Base-by-base conservation (phyloP, 78 protist genomes). In the Parvularia atlantis region DNA sequence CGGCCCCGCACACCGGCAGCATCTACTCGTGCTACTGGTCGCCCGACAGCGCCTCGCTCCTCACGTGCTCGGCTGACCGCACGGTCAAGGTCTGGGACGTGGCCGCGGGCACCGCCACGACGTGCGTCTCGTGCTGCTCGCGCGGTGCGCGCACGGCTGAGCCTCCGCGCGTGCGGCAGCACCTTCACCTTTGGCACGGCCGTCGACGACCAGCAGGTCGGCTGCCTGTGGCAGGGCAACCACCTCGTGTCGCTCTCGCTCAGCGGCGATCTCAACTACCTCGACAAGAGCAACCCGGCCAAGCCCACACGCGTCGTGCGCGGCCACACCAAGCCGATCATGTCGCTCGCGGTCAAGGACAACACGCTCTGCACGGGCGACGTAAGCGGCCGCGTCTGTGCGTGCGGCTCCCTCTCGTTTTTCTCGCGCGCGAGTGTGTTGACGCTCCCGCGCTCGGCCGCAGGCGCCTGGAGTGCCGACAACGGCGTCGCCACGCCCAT, bases 61-160 rank as follows among this genome's bases (percentile, higher is more conserved):
- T 81, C 58, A 85, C 95, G 17, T 76, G 79, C 26, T 83, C 89
- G 2, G 94, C 87, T 31, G 97, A 92, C 82, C 88, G 82, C 72
- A 88, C 92, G 0, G 77, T 63, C 66, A 78, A 78, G 64, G 1
- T 90, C 36, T 87, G 91, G 93, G 82, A 82, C 44, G 35, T 77
- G 22, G 75, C 63, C 7, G 0, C 46, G n/a, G 20, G 20, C 33
- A 26, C 41, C 19, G 30, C 19, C 48, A 0, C 30, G 71, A 11
- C 26, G 66, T 58, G 36, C 52, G 64, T 63, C 0, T 59, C 58
- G 1, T 3, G 10, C 44, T 22, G 17, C 46, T 58, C 54, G 20
- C 60, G 37, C 17, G 37, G 53, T 16, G 59, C 41, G 68, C 30
- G 70, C 11, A 44, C 36, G 54, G 2, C 60, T 26, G 50, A 11